Evolutionary conservation across 192 early-diverging fungal genomes (phyloP), one percentile per base, ranked within the genome.

Genomic region (Fimicolochytrium jonesii): DNA sequence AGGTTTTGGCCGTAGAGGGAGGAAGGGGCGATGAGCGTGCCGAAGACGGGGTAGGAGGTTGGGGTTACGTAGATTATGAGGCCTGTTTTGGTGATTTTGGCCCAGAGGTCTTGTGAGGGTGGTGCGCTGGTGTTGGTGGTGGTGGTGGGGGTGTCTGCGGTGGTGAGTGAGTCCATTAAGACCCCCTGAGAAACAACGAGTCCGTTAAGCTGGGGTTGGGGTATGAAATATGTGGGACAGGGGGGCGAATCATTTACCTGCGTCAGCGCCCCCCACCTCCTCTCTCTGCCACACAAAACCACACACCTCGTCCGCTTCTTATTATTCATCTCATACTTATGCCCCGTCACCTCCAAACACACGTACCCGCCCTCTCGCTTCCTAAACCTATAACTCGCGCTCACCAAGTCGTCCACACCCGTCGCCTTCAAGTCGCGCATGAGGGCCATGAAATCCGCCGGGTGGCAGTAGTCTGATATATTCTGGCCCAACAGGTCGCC

Each of bases 381-480:
- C 77, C 65, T 47, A 33, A 88, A 78, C 13, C 87, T 76, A 61
- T 79, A 87, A 11, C 85, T 63, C 3, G 81, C 53, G 35, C 76
- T 68, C n/a, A 88, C 70, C 10, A 65, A 32, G 0, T 73, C 74
- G 13, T 67, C 78, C 36, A 67, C 58, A 3, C 73, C 68, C 1
- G 74, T 60, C 26, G 71, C 66, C 55, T 84, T 77, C 15, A 89
- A 44, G 54, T 88, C 86, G 23, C 86, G 69, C 78, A 89, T 82
- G 32, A 86, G 85, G 18, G 78, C 59, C 3, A 84, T 72, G 26
- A 86, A 59, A 54, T 89, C 87, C 5, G 73, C 80, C 4, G 86
- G 84, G 52, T 89, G 56, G 72, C 73, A 56, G 41, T 82, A 72
- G 29, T 71, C 46, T 33, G 73, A 72, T 2, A 86, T 56, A 7